phyloP scores from a whole-genome alignment of 345 rosid genomes.

The Acer campestre region DNA sequence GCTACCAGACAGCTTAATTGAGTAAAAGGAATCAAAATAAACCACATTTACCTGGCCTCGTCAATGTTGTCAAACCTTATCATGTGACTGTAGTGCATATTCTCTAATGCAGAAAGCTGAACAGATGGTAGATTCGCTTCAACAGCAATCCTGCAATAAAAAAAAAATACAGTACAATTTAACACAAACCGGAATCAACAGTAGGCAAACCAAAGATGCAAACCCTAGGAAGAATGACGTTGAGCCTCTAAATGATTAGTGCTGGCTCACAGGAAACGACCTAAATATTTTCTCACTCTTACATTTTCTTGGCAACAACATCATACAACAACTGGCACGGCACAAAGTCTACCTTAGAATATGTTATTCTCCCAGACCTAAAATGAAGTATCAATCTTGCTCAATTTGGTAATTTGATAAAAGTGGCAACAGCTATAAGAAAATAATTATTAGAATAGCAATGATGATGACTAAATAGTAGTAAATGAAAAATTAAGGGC shows the following conservation, averaged over 20 bases:
- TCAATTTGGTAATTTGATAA: background rate
- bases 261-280: background rate
- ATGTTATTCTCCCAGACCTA: background rate
- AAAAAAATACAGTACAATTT: slow-evolving; percentile 2
- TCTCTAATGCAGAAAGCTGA: slow-evolving; percentile 86
- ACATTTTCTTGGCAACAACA: background rate
- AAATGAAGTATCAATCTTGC: background rate
- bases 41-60: slow-evolving; percentile 68
- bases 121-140: slow-evolving; percentile 66
- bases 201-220: background rate
- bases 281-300: background rate
- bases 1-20: slow-evolving; percentile 12
- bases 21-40: background rate
- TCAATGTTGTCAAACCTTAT: slow-evolving; percentile 84
- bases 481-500: background rate
- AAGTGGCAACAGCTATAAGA: background rate
- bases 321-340: background rate
- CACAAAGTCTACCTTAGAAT: background rate
- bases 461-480: background rate
- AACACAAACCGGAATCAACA: background rate
- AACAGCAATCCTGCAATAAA: slow-evolving; percentile 65
- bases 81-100: slow-evolving; percentile 95
- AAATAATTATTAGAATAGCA: background rate
- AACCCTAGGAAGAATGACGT: background rate
- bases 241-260: background rate